Evolutionary conservation across 352 stramenopile genomes (phyloP).

Genomic region (Discostella stelligera): DNA sequence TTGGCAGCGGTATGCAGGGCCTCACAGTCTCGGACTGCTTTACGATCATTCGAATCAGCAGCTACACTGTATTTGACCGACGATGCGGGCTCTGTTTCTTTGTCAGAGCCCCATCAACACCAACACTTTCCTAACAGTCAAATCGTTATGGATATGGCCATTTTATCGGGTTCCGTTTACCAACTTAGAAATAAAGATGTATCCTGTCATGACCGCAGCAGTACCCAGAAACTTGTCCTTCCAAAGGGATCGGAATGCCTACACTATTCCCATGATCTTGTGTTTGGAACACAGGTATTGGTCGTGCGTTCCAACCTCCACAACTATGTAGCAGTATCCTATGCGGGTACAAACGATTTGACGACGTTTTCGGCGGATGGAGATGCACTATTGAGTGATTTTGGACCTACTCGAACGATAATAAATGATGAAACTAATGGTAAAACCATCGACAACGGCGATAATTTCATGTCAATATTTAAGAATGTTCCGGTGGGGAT

Average conservation of each 20-base stretch:
- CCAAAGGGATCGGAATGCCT: constrained; percentile 42
- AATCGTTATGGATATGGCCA: constrained; percentile 48
- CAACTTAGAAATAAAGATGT: constrained; percentile 30
- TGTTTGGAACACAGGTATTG: constrained; percentile 70
- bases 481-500: constrained; percentile 29
- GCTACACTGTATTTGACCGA: too few species aligned
- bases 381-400: constrained; percentile 61
- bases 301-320: constrained; percentile 50
- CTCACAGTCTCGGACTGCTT: too few species aligned
- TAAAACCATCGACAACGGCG: constrained; percentile 4
- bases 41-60: too few species aligned
- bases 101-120: background rate
- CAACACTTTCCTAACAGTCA: constrained; percentile 34
- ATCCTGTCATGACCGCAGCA: constrained; percentile 22
- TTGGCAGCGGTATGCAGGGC: too few species aligned
- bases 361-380: constrained; percentile 62
- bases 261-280: constrained; percentile 47
- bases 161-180: constrained; percentile 41
- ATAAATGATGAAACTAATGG: constrained; percentile 4
- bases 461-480: constrained; percentile 25
- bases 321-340: constrained; percentile 67
- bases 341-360: constrained; percentile 77
- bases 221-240: constrained; percentile 28
- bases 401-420: constrained; percentile 36
- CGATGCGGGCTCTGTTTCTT: too few species aligned